These are phyloP conservation scores for Ceratopteris richardii DNA, from an alignment of 75 land plant genomes.

Conservation along the genomic window DNA sequence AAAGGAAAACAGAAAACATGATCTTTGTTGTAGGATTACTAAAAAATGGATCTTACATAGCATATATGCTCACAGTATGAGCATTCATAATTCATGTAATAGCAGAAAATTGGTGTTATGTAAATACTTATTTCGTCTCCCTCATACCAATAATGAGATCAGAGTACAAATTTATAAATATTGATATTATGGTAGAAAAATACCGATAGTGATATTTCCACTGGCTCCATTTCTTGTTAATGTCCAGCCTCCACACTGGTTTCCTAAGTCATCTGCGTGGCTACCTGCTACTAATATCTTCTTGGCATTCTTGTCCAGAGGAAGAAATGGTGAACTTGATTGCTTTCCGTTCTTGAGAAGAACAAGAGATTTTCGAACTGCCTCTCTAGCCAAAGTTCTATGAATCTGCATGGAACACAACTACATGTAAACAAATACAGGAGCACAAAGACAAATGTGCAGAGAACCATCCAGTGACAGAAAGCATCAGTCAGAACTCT, in stretches of 20 bases:
- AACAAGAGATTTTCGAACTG: slow-evolving; percentile 32
- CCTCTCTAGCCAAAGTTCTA: slow-evolving; percentile 34
- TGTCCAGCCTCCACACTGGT: slow-evolving; percentile 34
- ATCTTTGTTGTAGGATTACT: no score
- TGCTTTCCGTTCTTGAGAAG: slow-evolving; percentile 28
- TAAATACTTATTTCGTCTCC: neutral
- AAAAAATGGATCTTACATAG: neutral
- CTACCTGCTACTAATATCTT: slow-evolving; percentile 28
- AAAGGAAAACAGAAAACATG: neutral
- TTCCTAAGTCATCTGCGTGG: slow-evolving; percentile 23
- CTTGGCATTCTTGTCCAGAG: slow-evolving; percentile 17
- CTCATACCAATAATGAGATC: neutral
- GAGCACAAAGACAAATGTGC: no score
- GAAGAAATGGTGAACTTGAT: slow-evolving; percentile 9
- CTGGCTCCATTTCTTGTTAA: slow-evolving; percentile 13
- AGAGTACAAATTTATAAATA: neutral
- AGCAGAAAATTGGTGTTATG: no score
- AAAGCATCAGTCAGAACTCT: neutral
- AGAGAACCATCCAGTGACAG: neutral
- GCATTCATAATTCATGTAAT: no score
- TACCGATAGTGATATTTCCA: slow-evolving; percentile 10
- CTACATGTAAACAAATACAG: no score
- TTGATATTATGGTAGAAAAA: slow-evolving; percentile 6
- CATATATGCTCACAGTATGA: neutral
- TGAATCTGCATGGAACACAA: slow-evolving; percentile 16